Evolutionary conservation across 2,329 filamentous ascomycete genomes (phyloP).

Genomic region (Berkeleyomyces basicola): DNA sequence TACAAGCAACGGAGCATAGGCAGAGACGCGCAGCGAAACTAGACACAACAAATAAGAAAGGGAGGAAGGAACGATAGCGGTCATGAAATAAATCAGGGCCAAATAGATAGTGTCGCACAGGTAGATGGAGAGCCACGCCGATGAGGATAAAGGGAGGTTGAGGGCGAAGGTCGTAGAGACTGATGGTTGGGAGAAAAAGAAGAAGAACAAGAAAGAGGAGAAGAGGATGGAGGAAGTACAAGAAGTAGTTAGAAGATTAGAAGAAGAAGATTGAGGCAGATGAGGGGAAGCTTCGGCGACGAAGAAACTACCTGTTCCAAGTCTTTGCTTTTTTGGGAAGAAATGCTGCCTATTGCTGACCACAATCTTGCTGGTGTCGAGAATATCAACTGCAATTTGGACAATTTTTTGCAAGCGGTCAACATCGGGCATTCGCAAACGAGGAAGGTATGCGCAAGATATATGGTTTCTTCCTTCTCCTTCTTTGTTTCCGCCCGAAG

Average conservation of each 20-base stretch:
- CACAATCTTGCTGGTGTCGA: not conserved
- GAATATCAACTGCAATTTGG: not conserved
- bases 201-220: not conserved
- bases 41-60: not conserved
- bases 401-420: not conserved
- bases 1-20: not conserved
- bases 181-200: not conserved
- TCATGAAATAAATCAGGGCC: not conserved
- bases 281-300: too few species aligned
- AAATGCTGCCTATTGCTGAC: not conserved
- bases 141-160: too few species aligned
- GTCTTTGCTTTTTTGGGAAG: not conserved
- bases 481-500: not conserved
- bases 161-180: not conserved
- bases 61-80: not conserved
- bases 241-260: not conserved
- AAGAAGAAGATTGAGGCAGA: too few species aligned
- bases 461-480: slow-evolving; percentile 2
- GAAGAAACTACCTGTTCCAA: not conserved
- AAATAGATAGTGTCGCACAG: not conserved
- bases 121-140: not conserved
- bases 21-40: not conserved
- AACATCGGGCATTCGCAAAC: not conserved
- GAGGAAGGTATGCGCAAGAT: slow-evolving; percentile 2
- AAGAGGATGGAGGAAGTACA: not conserved